A percentile compares a stretch with the other conserved stretches of the same genome.
phyloP scores from a whole-genome alignment of 495 filamentous ascomycete species.

The Penicillium taxi region DNA sequence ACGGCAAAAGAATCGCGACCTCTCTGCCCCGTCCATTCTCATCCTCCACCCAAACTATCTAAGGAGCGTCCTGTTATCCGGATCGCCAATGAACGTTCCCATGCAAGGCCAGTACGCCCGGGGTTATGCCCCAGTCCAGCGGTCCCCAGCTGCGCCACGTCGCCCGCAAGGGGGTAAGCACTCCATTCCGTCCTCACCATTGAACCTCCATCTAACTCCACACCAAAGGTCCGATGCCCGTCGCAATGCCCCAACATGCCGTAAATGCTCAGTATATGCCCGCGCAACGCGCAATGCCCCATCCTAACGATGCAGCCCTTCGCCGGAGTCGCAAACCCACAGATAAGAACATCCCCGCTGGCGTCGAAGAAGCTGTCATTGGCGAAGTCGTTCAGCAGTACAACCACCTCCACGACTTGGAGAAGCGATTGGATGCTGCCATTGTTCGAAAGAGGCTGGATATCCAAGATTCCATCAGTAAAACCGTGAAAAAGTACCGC shows the following conservation, averaged over 20 bases:
- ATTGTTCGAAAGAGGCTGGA: constrained; percentile 92
- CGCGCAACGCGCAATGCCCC: constrained; percentile 34
- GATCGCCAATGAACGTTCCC: constrained; percentile 34
- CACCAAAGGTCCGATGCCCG: constrained; percentile 28
- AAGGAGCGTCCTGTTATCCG: constrained; percentile 9
- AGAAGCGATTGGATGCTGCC: constrained; percentile 84
- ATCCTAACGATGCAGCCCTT: constrained; percentile 49
- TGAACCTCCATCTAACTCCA: constrained; percentile 11
- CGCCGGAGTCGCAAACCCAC: constrained; percentile 79
- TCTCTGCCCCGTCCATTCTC: constrained; percentile 17
- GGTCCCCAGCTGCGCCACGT: constrained; percentile 42
- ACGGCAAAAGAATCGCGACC: constrained; percentile 38
- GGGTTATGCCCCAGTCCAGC: constrained; percentile 36
- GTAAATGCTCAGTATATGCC: constrained; percentile 36
- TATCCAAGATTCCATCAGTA: constrained; percentile 73
- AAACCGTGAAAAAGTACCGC: constrained; percentile 71
- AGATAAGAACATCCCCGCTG: constrained; percentile 89
- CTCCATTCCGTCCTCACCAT: constrained; percentile 10
- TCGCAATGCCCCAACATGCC: constrained; percentile 29
- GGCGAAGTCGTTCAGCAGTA: constrained; percentile 80
- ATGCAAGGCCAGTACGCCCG: constrained; percentile 40
- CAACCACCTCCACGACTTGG: constrained; percentile 71
- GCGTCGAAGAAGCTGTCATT: constrained; percentile 68
- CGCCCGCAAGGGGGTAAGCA: constrained; percentile 35
- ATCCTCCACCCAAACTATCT: constrained; percentile 16